Evolutionary conservation across 2,329 filamentous ascomycete species (phyloP), one percentile per base, ranked within the genome.

Genomic region (Trichophyton simii): DNA sequence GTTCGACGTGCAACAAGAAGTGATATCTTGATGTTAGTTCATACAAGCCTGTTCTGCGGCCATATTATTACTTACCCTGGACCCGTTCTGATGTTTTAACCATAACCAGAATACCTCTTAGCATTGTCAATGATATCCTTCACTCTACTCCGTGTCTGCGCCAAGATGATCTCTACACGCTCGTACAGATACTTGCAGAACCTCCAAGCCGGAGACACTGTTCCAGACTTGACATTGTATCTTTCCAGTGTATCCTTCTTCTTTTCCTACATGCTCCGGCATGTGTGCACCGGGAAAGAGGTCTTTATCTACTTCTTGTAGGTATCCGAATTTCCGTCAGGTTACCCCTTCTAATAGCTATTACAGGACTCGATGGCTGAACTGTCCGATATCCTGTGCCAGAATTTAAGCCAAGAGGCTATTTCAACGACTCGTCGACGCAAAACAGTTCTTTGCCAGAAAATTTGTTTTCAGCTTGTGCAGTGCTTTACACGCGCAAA

Each of bases 241-340:
- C 65, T 4, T 64, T 66, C 38, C 60, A 63, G 18, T 65, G 61
- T 57, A 58, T 65, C 22, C 50, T 65, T 11, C 57, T 63, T 38
- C 46, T 66, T 11, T 58, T 66, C 15, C 60, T 66, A 22, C 57
- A 60, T 25, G 61, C 61, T 11, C 59, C 34, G 34, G 60, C 62
- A 57, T 64, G 61, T 44, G 11, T 55, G 1, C 62, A 61, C 36
- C 55, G 64, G 20, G 65, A 66, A 9, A 61, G 60, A 31, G 64
- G 65, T 0, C 60, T 65, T 20, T 62, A 61, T 50, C 61, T 65
- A 1, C 63, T 65, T 11, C 62, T 65, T 41, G 65, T 66, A 57
- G 28, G 42, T 61, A n/a, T 5, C 13, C 7, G 1, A 58, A 25
- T 15, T 15, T 44, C 18, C 28, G 20, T 5, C 11, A 50, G 20